A percentile compares a stretch with the other conserved stretches of the same genome.
Evolutionary conservation across 352 stramenopile genomes (phyloP).

Genomic region (Globisporangium barbulae): DNA sequence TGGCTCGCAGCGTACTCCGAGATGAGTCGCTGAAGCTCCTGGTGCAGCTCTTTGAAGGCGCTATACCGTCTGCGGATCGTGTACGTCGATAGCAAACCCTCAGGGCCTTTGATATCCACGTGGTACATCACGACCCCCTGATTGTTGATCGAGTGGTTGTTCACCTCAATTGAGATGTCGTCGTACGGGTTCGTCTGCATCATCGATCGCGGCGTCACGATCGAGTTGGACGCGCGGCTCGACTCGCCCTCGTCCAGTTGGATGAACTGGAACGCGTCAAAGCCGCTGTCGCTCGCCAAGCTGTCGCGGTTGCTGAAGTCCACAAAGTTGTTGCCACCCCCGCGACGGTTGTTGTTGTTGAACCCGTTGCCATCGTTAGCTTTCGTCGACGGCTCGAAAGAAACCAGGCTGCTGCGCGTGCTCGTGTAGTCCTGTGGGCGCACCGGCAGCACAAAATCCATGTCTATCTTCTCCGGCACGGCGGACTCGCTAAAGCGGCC

Average conservation of each 20-base stretch:
- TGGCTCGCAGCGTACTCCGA: constrained; percentile 22
- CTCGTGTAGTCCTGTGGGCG: constrained; percentile 24
- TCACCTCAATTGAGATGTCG: constrained; percentile 51
- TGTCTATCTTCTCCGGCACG: constrained; percentile 29
- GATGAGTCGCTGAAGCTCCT: constrained; percentile 57
- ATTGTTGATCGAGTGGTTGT: constrained; percentile 50
- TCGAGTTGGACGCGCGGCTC: constrained; percentile 18
- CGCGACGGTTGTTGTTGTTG: constrained; percentile 16
- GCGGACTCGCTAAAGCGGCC: constrained; percentile 21
- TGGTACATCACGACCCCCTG: constrained; percentile 83
- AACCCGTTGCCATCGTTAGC: constrained; percentile 14
- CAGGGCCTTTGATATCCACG: constrained; percentile 79
- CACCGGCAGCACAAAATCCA: constrained; percentile 36
- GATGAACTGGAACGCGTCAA: constrained; percentile 56
- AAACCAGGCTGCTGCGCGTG: constrained; percentile 59
- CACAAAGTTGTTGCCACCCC: constrained; percentile 22
- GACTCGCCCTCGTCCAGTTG: constrained; percentile 34
- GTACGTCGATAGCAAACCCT: constrained; percentile 78
- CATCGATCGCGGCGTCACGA: constrained; percentile 30
- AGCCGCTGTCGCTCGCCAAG: constrained; percentile 59
- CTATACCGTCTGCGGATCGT: constrained; percentile 80
- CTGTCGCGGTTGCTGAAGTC: constrained; percentile 36
- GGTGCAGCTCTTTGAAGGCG: constrained; percentile 78
- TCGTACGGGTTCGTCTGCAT: constrained; percentile 53
- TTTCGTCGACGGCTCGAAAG: constrained; percentile 37